Percentiles rank a stretch among this genome's conserved stretches.
Conservation (phyloP, 768 basidiomycete genomes). For the Pleurotus djamor region DNA sequence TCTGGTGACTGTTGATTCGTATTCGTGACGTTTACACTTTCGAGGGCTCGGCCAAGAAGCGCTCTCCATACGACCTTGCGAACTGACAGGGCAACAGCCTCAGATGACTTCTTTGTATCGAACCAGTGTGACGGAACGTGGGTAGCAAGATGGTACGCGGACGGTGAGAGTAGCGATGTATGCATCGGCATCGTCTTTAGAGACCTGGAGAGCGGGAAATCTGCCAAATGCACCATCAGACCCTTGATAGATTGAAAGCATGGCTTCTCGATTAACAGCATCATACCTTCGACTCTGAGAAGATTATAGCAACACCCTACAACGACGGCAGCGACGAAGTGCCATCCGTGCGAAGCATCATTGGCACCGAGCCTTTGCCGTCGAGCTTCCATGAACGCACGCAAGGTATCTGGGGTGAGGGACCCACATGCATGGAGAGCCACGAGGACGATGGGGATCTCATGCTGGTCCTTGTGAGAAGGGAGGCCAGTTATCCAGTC, state of each 20-base stretch:
- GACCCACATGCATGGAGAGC: slow-evolving; percentile 79
- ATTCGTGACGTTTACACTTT: not conserved
- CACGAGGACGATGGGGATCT: slow-evolving; percentile 54
- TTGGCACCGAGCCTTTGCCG: not conserved
- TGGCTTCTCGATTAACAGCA: not conserved
- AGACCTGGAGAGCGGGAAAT: slow-evolving; percentile 52
- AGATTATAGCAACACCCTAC: slow-evolving; percentile 85
- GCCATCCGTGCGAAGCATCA: slow-evolving; percentile 34
- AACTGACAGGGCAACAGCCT: slow-evolving; percentile 44
- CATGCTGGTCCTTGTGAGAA: not conserved
- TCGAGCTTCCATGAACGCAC: slow-evolving; percentile 40
- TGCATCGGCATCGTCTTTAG: slow-evolving; percentile 27
- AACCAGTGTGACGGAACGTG: slow-evolving; percentile 70
- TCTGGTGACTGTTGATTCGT: not conserved
- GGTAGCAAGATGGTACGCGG: slow-evolving; percentile 68
- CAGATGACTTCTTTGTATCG: slow-evolving; percentile 24
- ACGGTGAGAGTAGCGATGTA: slow-evolving; percentile 32
- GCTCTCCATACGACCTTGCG: slow-evolving; percentile 76
- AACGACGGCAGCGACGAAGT: slow-evolving; percentile 48
- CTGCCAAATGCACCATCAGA: slow-evolving; percentile 25
- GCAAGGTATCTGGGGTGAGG: slow-evolving; percentile 64
- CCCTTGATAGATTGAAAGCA: not conserved
- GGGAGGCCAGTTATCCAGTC: slow-evolving; percentile 44
- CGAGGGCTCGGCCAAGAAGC: slow-evolving; percentile 33
- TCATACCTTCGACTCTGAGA: slow-evolving; percentile 47